A percentile compares a stretch with the other conserved stretches of the same genome.
Conservation (phyloP, 441 rosid species). For the Capsella rubella region DNA sequence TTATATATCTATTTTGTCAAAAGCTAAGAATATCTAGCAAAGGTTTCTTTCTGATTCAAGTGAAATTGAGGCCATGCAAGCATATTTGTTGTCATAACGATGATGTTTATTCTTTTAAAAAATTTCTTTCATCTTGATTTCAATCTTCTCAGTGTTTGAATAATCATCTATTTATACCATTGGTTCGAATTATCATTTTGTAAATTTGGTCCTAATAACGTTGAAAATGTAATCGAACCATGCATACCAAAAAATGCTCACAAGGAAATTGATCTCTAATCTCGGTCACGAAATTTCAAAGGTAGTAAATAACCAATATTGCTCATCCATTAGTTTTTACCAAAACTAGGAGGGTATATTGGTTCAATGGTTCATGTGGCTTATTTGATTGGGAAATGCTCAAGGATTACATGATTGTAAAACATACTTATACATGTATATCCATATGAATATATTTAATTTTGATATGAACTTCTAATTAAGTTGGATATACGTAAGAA, state of each 20-base stretch:
- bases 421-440: neutral
- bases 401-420: neutral
- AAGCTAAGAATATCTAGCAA: neutral
- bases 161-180: no score
- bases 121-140: conserved; percentile 48
- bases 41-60: conserved; percentile 18
- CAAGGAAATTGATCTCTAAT: neutral
- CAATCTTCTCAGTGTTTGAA: neutral
- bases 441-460: neutral
- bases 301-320: conserved; percentile 3
- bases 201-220: neutral
- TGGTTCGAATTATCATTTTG: neutral
- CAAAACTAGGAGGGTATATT: neutral
- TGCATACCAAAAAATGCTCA: neutral
- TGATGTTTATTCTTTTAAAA: conserved; percentile 15
- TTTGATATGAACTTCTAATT: neutral
- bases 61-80: conserved; percentile 30
- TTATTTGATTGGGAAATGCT: neutral
- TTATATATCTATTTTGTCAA: neutral
- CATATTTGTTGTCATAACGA: neutral
- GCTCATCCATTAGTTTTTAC: neutral
- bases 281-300: neutral
- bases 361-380: neutral
- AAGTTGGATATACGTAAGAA: neutral
- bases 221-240: neutral